Evolutionary conservation across 768 basidiomycete species (phyloP), one percentile per base, ranked within the genome.

Genomic region (Sarcomyxa edulis): DNA sequence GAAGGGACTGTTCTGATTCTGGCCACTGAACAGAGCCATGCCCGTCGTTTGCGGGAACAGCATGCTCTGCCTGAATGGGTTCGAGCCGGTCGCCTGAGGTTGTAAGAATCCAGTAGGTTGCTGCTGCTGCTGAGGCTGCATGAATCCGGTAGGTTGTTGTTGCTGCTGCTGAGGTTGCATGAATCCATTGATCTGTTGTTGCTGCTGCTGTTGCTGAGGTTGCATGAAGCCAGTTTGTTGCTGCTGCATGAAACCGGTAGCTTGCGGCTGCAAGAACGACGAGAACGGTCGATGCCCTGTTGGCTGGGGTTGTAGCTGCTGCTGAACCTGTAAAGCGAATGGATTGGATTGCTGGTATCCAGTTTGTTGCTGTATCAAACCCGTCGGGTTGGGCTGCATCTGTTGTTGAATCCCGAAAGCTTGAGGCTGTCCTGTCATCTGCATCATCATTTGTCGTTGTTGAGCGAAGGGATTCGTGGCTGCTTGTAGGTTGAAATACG

Each of bases 11-110:
- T 33, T 43, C 41, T 32, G 36, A 36, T 32, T 40, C 20, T 44
- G 37, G 34, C 44, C 54, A 33, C 49, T 44, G 41, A 77, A 71
- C 40, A 67, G 46, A 1, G 72, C 68, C 58, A 74, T 64, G 2
- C 80, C 78, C 3, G 81, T 85, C 6, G 66, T 61, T 49, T 84
- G 80, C 8, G 82, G 73, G 18, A 80, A 40, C 45, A 90, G 57
- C 71, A 81, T 74, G 48, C 76, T 86, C 58, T 89, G 88, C 23
- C 91, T 70, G 69, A 94, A 94, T 7, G 89, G 90, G 59, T 92
- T 93, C 29, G 68, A 62, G 14, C 80, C 84, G 7, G 81, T 85
- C 11, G 65, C 53, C 48, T 82, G 77, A 12, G 81, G 71, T 52
- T 71, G 75, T 35, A 72, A 50, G 45, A 58, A 55, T n/a, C 49